phyloP scores from a whole-genome alignment of 257 asterid genomes.

The Nicotiana undulata region DNA sequence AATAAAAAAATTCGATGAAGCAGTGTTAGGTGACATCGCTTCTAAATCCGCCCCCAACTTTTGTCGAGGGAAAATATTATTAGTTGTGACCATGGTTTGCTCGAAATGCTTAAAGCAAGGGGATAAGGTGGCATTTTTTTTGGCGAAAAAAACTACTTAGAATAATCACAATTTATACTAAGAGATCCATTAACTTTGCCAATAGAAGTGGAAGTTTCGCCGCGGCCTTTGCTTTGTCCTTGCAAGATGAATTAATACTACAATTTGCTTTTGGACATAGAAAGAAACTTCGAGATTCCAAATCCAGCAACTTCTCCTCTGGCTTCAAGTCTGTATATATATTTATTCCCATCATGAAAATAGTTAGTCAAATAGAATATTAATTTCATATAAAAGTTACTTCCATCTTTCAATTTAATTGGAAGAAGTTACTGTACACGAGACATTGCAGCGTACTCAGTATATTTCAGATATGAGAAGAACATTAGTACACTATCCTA shows the following conservation, averaged over 20 bases:
- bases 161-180: conserved; percentile 3
- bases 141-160: not conserved
- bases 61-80: not conserved
- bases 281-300: conserved; percentile 53
- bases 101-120: not conserved
- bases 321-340: conserved; percentile 36
- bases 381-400: too few species aligned
- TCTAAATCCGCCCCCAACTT: too few species aligned
- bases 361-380: not conserved
- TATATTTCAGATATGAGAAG: not conserved
- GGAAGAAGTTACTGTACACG: too few species aligned
- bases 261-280: conserved; percentile 24
- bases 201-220: conserved; percentile 8
- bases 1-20: too few species aligned
- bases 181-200: conserved; percentile 12
- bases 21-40: too few species aligned
- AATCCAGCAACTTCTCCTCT: conserved; percentile 31
- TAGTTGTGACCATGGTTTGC: not conserved
- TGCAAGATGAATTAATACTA: not conserved
- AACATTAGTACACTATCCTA: too few species aligned
- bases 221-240: not conserved
- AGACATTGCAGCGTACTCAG: not conserved
- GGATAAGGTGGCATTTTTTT: not conserved
- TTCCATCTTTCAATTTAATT: too few species aligned
- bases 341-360: not conserved